phyloP scores from a whole-genome alignment of 129 eudicot species.

The Oenanthe sinensis region DNA sequence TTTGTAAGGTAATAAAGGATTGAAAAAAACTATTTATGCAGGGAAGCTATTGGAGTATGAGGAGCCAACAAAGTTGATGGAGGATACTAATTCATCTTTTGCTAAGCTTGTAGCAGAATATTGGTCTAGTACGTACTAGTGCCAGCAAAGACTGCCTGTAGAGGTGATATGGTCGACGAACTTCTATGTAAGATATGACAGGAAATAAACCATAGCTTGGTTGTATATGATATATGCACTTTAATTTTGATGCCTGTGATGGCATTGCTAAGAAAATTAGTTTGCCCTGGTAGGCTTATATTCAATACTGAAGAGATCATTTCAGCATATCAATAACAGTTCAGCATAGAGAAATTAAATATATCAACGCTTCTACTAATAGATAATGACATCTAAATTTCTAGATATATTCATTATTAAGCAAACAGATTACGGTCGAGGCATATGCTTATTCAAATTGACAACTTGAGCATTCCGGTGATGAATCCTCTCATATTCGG shows the following conservation, averaged over 20 bases:
- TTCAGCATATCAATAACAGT: too few species aligned
- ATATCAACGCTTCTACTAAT: too few species aligned
- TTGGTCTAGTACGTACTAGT: slow-evolving; percentile 48
- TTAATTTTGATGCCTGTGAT: neutral
- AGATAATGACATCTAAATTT: too few species aligned
- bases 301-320: too few species aligned
- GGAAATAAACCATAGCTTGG: neutral
- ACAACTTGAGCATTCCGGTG: too few species aligned
- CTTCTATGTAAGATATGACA: neutral
- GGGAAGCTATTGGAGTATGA: slow-evolving; percentile 69
- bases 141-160: neutral
- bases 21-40: slow-evolving; percentile 13
- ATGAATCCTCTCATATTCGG: too few species aligned
- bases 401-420: too few species aligned
- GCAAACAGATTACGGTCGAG: too few species aligned
- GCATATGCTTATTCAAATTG: too few species aligned
- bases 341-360: too few species aligned
- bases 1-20: neutral
- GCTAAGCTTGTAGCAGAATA: slow-evolving; percentile 72
- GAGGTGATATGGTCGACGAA: neutral
- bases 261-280: neutral
- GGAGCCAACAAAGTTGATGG: slow-evolving; percentile 59
- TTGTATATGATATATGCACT: neutral
- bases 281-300: too few species aligned
- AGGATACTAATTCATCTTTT: slow-evolving; percentile 40